Evolutionary conservation across 345 rosid species (phyloP).

Genomic region (Ricinus communis): DNA sequence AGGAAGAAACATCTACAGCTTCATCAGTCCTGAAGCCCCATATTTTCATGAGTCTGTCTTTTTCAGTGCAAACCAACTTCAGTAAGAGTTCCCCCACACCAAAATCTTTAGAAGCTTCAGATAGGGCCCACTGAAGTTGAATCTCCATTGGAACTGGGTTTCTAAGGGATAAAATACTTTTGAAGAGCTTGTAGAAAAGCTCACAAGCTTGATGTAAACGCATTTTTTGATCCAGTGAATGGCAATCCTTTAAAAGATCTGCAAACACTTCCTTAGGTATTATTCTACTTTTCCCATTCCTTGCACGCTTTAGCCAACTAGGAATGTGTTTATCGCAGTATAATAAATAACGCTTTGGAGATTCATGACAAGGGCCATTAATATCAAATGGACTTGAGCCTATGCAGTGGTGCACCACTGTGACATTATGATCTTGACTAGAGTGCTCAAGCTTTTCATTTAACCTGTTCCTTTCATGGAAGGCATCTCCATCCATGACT

Average conservation of each 20-base stretch:
- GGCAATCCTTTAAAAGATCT: constrained; percentile 64
- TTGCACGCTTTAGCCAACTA: constrained; percentile 98
- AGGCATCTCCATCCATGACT: constrained; percentile 36
- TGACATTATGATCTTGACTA: constrained; percentile 40
- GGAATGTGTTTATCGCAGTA: constrained; percentile 97
- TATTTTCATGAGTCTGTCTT: constrained; percentile 59
- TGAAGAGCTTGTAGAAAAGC: constrained; percentile 88
- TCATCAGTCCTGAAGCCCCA: constrained; percentile 69
- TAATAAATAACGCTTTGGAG: constrained; percentile 65
- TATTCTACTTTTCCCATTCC: constrained; percentile 96
- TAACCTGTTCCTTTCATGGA: constrained; percentile 34
- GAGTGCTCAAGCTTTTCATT: constrained; percentile 47
- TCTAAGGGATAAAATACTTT: constrained; percentile 81
- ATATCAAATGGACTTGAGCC: constrained; percentile 53
- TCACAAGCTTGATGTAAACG: constrained; percentile 92
- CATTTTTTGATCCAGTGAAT: constrained; percentile 61
- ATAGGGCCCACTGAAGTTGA: constrained; percentile 91
- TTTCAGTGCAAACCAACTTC: constrained; percentile 76
- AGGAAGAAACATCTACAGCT: constrained; percentile 34
- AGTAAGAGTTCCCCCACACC: constrained; percentile 63
- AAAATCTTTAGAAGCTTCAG: constrained; percentile 79
- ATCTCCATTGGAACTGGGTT: constrained; percentile 90
- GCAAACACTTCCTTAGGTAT: constrained; percentile 88
- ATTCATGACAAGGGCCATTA: constrained; percentile 56
- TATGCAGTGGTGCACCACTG: constrained; percentile 45